Conservation (phyloP, 257 asterid species). For the Striga asiatica region DNA sequence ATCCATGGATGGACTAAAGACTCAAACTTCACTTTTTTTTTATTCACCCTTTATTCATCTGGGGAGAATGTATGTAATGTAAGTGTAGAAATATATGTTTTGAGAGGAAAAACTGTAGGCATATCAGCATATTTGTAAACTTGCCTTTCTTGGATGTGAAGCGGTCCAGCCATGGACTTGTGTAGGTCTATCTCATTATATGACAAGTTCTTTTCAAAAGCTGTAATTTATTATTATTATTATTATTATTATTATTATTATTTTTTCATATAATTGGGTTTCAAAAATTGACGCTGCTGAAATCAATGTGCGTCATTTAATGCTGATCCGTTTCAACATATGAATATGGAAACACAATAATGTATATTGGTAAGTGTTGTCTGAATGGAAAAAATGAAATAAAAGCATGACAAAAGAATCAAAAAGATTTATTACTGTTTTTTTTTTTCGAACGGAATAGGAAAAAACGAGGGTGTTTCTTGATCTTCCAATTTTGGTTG, state of each 20-base stretch:
- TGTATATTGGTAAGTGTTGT: neutral
- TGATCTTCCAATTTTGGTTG: neutral
- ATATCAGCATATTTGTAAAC: too few relatives aligned
- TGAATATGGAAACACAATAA: neutral
- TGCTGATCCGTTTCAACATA: neutral
- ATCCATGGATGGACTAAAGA: neutral
- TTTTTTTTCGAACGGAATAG: too few relatives aligned
- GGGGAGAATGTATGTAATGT: too few relatives aligned
- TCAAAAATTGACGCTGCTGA: constrained; percentile 19
- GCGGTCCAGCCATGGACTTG: neutral
- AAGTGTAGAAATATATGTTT: too few relatives aligned
- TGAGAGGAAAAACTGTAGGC: too few relatives aligned
- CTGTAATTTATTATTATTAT: neutral
- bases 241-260: too few relatives aligned
- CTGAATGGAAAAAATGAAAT: neutral
- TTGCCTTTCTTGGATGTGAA: neutral
- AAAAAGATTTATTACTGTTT: too few relatives aligned
- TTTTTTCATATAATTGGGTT: neutral
- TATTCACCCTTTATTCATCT: too few relatives aligned
- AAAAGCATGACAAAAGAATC: neutral
- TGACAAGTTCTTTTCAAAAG: constrained; percentile 16
- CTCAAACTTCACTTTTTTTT: too few relatives aligned
- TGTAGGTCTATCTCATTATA: neutral
- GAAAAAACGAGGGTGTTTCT: neutral
- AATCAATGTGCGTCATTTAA: constrained; percentile 19